phyloP scores from a whole-genome alignment of 345 rosid species.

The Populus ilicifolia region DNA sequence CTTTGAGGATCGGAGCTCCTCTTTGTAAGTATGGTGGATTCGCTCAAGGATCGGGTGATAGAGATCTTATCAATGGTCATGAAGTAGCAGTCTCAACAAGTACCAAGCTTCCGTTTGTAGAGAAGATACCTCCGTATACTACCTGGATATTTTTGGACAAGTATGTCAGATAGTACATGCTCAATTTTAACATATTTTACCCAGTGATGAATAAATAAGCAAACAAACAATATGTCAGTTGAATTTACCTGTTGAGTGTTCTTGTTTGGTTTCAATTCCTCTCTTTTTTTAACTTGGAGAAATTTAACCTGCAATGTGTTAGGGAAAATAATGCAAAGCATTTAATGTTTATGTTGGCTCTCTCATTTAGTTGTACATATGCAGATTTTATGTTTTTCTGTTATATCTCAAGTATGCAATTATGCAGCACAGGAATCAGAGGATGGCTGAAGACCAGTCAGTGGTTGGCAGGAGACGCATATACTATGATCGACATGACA shows the following conservation, averaged over 20 bases:
- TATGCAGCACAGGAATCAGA: slow-evolving; percentile 81
- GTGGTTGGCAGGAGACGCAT: slow-evolving; percentile 98
- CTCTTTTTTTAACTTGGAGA: background rate
- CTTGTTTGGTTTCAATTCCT: background rate
- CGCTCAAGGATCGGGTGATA: slow-evolving; percentile 55
- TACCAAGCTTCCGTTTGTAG: slow-evolving; percentile 53
- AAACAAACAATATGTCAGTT: background rate
- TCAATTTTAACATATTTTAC: background rate
- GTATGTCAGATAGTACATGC: slow-evolving; percentile 31
- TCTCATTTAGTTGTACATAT: slow-evolving; percentile 8
- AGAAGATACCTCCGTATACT: slow-evolving; percentile 87
- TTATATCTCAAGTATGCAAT: slow-evolving; percentile 35
- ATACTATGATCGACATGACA: slow-evolving; percentile 90
- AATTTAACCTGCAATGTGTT: background rate
- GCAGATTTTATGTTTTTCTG: slow-evolving; percentile 24
- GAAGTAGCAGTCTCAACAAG: slow-evolving; percentile 47
- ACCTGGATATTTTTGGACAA: slow-evolving; percentile 96
- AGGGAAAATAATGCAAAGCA: background rate
- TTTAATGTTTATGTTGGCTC: slow-evolving; percentile 2
- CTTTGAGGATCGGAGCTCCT: slow-evolving; percentile 51
- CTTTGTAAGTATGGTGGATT: slow-evolving; percentile 53
- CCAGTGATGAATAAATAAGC: background rate
- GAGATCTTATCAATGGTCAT: slow-evolving; percentile 56
- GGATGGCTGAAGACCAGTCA: slow-evolving; percentile 98
- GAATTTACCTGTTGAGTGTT: background rate